Evolutionary conservation across 192 early-diverging fungal genomes (phyloP).

Genomic region (Backusella westeae): DNA sequence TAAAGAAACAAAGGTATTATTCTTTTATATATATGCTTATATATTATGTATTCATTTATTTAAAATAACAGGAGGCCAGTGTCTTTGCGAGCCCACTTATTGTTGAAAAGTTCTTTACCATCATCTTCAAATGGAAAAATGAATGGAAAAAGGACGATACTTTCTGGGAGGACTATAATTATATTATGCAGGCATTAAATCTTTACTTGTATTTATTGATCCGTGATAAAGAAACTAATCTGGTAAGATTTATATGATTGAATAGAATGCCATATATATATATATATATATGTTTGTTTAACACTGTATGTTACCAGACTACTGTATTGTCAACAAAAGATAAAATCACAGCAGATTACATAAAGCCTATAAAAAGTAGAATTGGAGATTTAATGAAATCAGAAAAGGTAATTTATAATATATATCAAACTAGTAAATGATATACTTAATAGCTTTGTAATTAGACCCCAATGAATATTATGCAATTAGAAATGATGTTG

Average conservation of each 20-base stretch:
- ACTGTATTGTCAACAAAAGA: neutral
- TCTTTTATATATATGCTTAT: neutral
- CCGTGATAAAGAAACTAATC: constrained; percentile 40
- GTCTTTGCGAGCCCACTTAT: constrained; percentile 41
- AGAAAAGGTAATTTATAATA: neutral
- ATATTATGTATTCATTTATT: neutral
- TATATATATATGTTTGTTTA: neutral
- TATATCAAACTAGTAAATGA: neutral
- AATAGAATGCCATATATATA: neutral
- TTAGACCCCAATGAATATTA: neutral
- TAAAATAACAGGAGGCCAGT: neutral
- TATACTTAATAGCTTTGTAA: neutral
- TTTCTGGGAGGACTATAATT: constrained; percentile 41
- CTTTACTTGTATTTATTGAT: constrained; percentile 48
- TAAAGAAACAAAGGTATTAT: constrained; percentile 14
- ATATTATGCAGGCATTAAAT: constrained; percentile 47
- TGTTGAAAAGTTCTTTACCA: constrained; percentile 34
- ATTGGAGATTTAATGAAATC: neutral
- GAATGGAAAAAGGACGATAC: constrained; percentile 8
- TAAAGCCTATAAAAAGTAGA: neutral
- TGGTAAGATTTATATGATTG: constrained; percentile 20
- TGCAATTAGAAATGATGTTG: neutral
- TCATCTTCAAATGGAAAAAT: constrained; percentile 33
- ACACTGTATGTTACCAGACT: neutral
- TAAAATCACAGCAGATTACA: neutral